Percentiles rank a stretch among this genome's conserved stretches.
Evolutionary conservation across 73 alveolate genomes (phyloP).

Genomic region (Breviolum minutum): DNA sequence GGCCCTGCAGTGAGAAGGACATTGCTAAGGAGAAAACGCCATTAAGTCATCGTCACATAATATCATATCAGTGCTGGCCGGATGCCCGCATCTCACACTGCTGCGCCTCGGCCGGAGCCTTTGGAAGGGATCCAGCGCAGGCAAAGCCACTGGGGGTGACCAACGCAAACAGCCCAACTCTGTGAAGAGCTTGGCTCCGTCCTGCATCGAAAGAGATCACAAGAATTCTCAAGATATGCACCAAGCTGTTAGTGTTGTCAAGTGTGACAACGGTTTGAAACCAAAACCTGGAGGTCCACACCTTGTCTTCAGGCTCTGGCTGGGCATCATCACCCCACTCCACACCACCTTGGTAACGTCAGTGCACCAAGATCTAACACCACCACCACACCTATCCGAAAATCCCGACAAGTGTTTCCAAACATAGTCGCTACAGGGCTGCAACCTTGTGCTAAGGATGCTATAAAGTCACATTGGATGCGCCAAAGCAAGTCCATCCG

Average conservation of each 20-base stretch:
- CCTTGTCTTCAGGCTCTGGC: conserved; percentile 30
- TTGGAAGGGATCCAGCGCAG: conserved; percentile 79
- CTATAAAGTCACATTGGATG: conserved; percentile 17
- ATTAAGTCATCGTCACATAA: neutral
- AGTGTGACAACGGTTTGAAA: neutral
- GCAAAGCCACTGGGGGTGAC: conserved; percentile 81
- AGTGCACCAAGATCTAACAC: no score
- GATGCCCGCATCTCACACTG: neutral
- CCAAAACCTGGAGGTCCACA: neutral
- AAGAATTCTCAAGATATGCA: neutral
- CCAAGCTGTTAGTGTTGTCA: neutral
- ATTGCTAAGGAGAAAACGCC: neutral
- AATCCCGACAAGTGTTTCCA: no score
- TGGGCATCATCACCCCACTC: conserved; percentile 52
- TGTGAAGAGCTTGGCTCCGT: neutral
- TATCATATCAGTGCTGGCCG: no score
- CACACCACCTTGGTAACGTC: neutral
- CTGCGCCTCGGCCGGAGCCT: neutral
- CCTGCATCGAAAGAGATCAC: neutral
- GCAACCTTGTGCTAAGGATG: neutral
- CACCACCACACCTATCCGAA: neutral
- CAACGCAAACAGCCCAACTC: conserved; percentile 51
- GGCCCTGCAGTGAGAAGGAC: neutral
- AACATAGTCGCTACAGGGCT: neutral
- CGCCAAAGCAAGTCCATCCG: conserved; percentile 84